phyloP scores from a whole-genome alignment of 148 eudicot species.

The Amaranthus palmeri region DNA sequence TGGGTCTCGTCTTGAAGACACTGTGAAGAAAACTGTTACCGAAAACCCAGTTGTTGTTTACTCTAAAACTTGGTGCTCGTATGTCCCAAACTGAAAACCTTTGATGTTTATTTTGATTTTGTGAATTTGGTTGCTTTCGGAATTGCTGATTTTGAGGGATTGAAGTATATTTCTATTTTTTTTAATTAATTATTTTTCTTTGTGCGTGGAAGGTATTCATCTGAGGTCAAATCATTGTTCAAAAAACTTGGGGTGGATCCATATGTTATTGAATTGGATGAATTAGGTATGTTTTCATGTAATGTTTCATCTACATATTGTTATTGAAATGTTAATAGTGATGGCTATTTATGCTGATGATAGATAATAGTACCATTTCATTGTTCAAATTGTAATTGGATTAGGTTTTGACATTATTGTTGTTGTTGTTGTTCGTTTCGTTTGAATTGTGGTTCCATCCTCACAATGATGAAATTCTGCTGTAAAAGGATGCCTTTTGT shows the following conservation, averaged over 20 bases:
- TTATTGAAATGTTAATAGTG: neutral
- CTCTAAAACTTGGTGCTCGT: constrained; percentile 97
- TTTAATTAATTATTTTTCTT: neutral
- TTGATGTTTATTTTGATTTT: neutral
- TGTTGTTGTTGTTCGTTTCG: neutral
- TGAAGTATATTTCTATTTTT: constrained; percentile 7
- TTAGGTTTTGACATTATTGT: neutral
- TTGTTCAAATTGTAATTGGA: too few relatives aligned
- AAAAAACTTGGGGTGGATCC: constrained; percentile 77
- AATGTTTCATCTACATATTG: neutral
- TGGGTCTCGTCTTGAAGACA: constrained; percentile 73
- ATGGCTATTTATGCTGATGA: neutral
- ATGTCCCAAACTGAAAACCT: constrained; percentile 15
- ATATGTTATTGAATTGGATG: constrained; percentile 74
- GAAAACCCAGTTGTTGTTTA: constrained; percentile 92
- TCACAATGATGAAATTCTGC: neutral
- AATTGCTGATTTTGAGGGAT: neutral
- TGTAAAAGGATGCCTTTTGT: too few relatives aligned
- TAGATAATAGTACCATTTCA: too few relatives aligned
- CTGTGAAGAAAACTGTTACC: constrained; percentile 56
- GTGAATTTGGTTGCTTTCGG: constrained; percentile 7
- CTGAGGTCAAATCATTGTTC: constrained; percentile 81
- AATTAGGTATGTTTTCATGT: constrained; percentile 54
- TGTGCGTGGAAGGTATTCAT: constrained; percentile 56
- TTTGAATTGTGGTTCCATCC: neutral